These are phyloP conservation scores for Diplodia scrobiculata DNA, from an alignment of 2,329 filamentous ascomycete genomes.

Conservation along the genomic window DNA sequence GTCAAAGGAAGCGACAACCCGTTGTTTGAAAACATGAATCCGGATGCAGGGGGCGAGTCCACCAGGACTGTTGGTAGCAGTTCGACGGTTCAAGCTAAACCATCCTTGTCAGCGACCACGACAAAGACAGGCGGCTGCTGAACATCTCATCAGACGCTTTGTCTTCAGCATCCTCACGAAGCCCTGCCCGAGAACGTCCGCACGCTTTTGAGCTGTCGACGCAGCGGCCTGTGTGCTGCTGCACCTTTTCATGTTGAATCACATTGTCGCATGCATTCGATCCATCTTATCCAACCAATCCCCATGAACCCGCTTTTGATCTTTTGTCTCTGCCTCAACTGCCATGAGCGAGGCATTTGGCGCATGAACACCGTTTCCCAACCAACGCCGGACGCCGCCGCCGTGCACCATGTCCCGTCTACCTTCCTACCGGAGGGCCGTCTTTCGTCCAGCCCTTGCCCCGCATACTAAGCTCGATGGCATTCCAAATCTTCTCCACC, in stretches of 20 bases:
- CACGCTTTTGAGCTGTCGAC: no score
- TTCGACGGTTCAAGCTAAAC: constrained; percentile 1
- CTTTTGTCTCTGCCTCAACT: neutral
- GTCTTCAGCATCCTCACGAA: neutral
- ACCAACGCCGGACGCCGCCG: constrained; percentile 24
- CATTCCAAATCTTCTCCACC: constrained; percentile 88
- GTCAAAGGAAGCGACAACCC: neutral
- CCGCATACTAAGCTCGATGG: constrained; percentile 85
- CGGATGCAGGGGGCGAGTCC: neutral
- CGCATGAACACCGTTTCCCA: constrained; percentile 16
- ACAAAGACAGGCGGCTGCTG: constrained; percentile 3
- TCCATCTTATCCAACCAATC: neutral
- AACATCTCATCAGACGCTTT: neutral
- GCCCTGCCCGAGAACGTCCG: neutral
- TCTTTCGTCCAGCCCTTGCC: constrained; percentile 79
- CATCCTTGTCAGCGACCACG: neutral
- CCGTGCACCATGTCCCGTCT: neutral
- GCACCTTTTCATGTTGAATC: neutral
- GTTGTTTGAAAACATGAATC: neutral
- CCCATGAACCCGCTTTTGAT: constrained; percentile 4
- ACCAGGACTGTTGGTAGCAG: neutral
- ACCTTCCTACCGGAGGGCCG: constrained; percentile 41
- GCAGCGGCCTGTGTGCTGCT: no score
- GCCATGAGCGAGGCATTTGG: neutral
- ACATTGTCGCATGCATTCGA: neutral